phyloP scores from a whole-genome alignment of 495 filamentous ascomycete genomes.

The Tuber magnatum region DNA sequence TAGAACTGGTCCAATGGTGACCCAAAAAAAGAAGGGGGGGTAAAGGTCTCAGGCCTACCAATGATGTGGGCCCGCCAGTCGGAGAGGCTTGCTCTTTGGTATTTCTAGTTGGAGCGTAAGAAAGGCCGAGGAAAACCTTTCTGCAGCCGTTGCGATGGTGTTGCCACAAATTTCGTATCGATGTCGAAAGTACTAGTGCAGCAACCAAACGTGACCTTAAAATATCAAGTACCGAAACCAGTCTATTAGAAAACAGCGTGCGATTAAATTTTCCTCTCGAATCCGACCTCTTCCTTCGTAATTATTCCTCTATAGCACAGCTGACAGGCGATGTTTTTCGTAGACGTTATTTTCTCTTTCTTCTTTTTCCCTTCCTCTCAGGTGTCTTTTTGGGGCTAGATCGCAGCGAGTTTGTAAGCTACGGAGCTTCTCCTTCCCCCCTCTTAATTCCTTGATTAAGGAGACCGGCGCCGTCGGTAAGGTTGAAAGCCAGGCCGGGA shows the following conservation, averaged over 20 bases:
- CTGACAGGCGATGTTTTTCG: constrained; percentile 21
- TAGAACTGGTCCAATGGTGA: not conserved
- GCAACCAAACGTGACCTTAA: not conserved
- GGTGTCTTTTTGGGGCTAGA: constrained; percentile 20
- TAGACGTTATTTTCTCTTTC: constrained; percentile 7
- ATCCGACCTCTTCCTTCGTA: constrained; percentile 11
- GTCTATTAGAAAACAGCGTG: constrained; percentile 10
- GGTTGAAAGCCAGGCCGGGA: constrained; percentile 39
- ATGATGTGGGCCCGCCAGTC: constrained; percentile 39
- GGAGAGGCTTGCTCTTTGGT: constrained; percentile 33
- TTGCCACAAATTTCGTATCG: constrained; percentile 8
- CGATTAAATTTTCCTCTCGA: not conserved
- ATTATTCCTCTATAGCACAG: constrained; percentile 38
- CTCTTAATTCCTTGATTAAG: constrained; percentile 12
- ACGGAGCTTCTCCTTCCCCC: not conserved
- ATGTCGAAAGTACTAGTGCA: constrained; percentile 15
- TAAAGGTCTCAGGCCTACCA: constrained; percentile 13
- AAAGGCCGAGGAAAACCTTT: constrained; percentile 4
- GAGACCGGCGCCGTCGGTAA: constrained; percentile 33
- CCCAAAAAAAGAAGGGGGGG: not conserved
- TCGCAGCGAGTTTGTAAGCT: constrained; percentile 26
- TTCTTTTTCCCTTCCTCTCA: constrained; percentile 16
- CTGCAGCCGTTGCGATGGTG: not conserved
- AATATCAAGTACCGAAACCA: constrained; percentile 25
- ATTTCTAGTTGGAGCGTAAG: constrained; percentile 2